These are phyloP conservation scores for Epichloe uncinata DNA, from an alignment of 2,329 filamentous ascomycete species.

Conservation along the genomic window DNA sequence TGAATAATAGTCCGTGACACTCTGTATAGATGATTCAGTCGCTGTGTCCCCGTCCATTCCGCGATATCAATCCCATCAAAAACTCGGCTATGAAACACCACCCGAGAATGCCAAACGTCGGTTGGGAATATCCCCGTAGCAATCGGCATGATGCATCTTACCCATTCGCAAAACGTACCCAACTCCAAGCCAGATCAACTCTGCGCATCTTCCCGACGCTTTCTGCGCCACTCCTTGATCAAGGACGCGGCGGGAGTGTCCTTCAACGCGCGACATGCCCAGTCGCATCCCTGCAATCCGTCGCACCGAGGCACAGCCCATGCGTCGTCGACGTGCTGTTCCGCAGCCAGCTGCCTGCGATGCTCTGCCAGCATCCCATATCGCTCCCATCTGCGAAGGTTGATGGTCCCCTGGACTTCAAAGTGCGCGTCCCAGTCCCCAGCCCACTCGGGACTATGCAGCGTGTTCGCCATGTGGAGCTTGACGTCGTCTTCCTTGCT, in stretches of 20 bases:
- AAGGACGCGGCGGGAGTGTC: not conserved
- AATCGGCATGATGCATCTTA: no score
- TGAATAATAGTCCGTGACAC: no score
- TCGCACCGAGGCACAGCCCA: slow-evolving; percentile 5
- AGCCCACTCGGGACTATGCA: slow-evolving; percentile 11
- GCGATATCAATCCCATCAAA: no score
- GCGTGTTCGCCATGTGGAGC: slow-evolving; percentile 11
- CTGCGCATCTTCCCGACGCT: not conserved
- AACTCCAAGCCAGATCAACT: no score
- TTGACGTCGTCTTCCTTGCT: slow-evolving; percentile 8
- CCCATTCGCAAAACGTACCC: no score
- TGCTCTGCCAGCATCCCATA: slow-evolving; percentile 13
- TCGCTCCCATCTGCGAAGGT: slow-evolving; percentile 13
- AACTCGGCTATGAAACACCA: no score
- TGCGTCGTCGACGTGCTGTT: slow-evolving; percentile 3
- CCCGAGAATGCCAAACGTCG: no score
- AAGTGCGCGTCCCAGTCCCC: slow-evolving; percentile 14
- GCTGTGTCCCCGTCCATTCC: no score
- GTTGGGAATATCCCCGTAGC: no score
- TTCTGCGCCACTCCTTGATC: slow-evolving; percentile 1
- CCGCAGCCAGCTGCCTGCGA: slow-evolving; percentile 8
- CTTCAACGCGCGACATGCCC: slow-evolving; percentile 6
- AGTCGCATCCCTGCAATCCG: slow-evolving; percentile 3
- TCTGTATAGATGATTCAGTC: no score
- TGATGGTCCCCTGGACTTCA: slow-evolving; percentile 6